Evolutionary conservation across 2,329 filamentous ascomycete genomes (phyloP).

Genomic region (Exophiala sideris): DNA sequence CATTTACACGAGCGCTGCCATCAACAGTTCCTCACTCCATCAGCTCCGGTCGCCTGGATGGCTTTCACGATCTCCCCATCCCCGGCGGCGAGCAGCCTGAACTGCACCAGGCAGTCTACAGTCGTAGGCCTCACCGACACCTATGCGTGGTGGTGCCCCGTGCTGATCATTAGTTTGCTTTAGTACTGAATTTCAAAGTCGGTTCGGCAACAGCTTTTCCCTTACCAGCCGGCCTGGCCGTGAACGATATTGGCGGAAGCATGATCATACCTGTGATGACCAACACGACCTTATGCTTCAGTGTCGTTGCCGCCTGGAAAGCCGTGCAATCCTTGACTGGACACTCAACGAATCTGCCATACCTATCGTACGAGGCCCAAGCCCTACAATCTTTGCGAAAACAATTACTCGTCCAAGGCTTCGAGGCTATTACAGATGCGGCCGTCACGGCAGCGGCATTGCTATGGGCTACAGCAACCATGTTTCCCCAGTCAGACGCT

Average conservation of each 20-base stretch:
- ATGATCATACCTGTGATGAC: constrained; percentile 16
- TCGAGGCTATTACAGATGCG: constrained; percentile 2
- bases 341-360: background rate
- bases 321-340: constrained; percentile 6
- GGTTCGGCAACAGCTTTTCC: constrained; percentile 13
- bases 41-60: constrained; percentile 9
- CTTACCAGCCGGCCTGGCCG: constrained; percentile 4
- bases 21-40: background rate
- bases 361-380: constrained; percentile 10
- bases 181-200: constrained; percentile 12
- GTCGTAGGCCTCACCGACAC: background rate
- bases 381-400: constrained; percentile 10
- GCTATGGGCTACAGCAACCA: constrained; percentile 9
- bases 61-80: constrained; percentile 9
- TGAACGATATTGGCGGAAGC: constrained; percentile 12
- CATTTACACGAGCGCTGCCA: constrained; percentile 3
- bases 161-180: background rate
- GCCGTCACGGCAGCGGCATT: constrained; percentile 5
- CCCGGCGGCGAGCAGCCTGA: constrained; percentile 7
- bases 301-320: constrained; percentile 12
- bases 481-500: constrained; percentile 11
- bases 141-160: background rate
- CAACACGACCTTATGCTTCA: constrained; percentile 8
- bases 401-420: background rate
- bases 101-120: constrained; percentile 13